Evolutionary conservation across 2,329 filamentous ascomycete species (phyloP).

Genomic region (Parasarocladium wereldwijsianum): DNA sequence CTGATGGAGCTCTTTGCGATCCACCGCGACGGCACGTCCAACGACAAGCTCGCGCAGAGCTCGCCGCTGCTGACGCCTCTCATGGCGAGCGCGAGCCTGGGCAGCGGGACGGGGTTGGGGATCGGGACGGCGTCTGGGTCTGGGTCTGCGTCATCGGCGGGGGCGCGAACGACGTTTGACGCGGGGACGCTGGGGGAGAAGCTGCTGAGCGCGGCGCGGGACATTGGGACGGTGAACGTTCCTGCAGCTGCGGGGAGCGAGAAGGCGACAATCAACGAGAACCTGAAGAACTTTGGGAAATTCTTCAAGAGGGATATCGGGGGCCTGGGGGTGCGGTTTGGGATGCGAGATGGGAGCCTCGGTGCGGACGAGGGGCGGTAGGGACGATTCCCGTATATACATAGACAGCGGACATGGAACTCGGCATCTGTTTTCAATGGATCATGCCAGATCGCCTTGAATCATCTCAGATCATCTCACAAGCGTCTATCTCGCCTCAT

Average conservation of each 20-base stretch:
- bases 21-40: slow-evolving; percentile 62
- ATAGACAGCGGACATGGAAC: too few relatives aligned
- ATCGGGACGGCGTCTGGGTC: slow-evolving; percentile 12
- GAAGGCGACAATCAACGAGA: slow-evolving; percentile 73
- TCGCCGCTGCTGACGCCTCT: slow-evolving; percentile 60
- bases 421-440: too few relatives aligned
- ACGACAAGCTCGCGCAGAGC: slow-evolving; percentile 54
- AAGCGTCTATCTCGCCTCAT: too few relatives aligned
- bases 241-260: slow-evolving; percentile 25
- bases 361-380: slow-evolving; percentile 12
- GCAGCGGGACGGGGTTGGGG: slow-evolving; percentile 12
- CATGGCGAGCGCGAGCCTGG: slow-evolving; percentile 28
- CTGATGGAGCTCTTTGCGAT: slow-evolving; percentile 73
- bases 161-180: slow-evolving; percentile 50
- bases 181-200: slow-evolving; percentile 73
- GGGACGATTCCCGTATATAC: too few relatives aligned
- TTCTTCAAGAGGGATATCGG: slow-evolving; percentile 87
- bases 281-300: slow-evolving; percentile 88
- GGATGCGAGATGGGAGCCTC: slow-evolving; percentile 38
- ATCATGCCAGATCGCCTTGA: too few relatives aligned
- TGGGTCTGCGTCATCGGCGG: slow-evolving; percentile 21
- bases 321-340: slow-evolving; percentile 59
- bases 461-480: too few relatives aligned
- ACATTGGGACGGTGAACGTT: slow-evolving; percentile 50
- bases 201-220: slow-evolving; percentile 72